A percentile compares a stretch with the other conserved stretches of the same genome.
These are phyloP conservation scores for Stagonosporopsis vannaccii DNA, from an alignment of 2,329 filamentous ascomycete species.

Conservation along the genomic window DNA sequence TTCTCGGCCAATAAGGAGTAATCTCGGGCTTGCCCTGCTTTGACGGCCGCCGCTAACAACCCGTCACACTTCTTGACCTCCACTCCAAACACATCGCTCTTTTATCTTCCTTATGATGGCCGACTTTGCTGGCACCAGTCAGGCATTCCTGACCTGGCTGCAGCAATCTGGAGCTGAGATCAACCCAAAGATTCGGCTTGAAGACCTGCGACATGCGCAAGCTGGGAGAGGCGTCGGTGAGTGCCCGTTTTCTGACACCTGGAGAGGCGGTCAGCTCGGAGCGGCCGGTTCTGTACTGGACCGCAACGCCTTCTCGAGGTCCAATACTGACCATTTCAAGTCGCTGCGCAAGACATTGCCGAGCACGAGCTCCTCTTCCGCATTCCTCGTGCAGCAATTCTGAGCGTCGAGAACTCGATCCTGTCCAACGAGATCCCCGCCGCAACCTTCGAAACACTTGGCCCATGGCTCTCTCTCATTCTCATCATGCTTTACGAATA, in stretches of 20 bases:
- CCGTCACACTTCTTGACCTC: slow-evolving; percentile 30
- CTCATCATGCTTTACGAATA: slow-evolving; percentile 82
- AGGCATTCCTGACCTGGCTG: slow-evolving; percentile 66
- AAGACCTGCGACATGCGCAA: slow-evolving; percentile 63
- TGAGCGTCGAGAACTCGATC: slow-evolving; percentile 75
- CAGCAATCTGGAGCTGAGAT: slow-evolving; percentile 60
- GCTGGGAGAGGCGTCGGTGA: slow-evolving; percentile 70
- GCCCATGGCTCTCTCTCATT: slow-evolving; percentile 67
- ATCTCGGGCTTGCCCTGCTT: slow-evolving; percentile 29
- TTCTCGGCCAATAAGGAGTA: slow-evolving; percentile 28
- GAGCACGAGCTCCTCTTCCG: slow-evolving; percentile 81
- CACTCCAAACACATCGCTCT: slow-evolving; percentile 12
- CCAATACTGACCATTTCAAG: slow-evolving; percentile 53
- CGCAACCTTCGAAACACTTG: slow-evolving; percentile 45
- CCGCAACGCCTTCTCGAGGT: not conserved
- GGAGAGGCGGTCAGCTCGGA: not conserved
- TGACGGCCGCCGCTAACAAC: slow-evolving; percentile 25
- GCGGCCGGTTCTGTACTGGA: not conserved
- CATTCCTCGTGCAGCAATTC: slow-evolving; percentile 74
- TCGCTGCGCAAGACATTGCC: slow-evolving; percentile 73
- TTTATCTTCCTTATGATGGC: slow-evolving; percentile 29
- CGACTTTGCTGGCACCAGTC: slow-evolving; percentile 54
- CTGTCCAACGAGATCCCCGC: slow-evolving; percentile 63
- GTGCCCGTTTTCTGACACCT: slow-evolving; percentile 36
- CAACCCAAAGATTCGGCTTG: slow-evolving; percentile 64